Conservation (phyloP, 2,329 filamentous ascomycete genomes). For the Alternaria metachromatica region DNA sequence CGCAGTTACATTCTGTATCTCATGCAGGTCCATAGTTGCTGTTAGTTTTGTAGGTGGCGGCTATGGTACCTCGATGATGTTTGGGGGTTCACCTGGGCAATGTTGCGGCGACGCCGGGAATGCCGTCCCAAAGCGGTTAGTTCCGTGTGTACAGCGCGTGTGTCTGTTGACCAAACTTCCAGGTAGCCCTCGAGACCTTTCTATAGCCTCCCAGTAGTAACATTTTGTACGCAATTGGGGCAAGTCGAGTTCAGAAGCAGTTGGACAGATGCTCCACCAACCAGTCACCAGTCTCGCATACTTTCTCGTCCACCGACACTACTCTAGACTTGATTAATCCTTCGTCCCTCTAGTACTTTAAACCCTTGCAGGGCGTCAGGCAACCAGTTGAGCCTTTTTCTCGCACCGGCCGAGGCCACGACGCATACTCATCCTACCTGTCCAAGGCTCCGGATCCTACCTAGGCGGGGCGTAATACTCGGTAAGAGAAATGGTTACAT, state of each 20-base stretch:
- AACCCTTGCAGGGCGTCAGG: not conserved
- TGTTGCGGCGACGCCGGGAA: constrained; percentile 30
- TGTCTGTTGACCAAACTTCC: not conserved
- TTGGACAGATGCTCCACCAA: not conserved
- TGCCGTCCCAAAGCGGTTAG: constrained; percentile 7
- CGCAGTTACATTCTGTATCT: constrained; percentile 60
- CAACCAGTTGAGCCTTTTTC: no score
- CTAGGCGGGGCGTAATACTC: no score
- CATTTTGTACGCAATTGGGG: not conserved
- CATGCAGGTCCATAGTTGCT: constrained; percentile 61
- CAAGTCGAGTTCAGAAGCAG: not conserved
- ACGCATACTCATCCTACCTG: no score
- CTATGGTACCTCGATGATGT: no score
- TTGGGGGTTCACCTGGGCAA: no score
- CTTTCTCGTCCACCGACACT: not conserved
- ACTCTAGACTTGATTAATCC: not conserved
- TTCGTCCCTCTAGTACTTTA: not conserved
- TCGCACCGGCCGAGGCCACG: no score
- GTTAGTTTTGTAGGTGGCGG: no score
- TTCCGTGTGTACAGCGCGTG: not conserved
- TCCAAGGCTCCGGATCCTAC: no score
- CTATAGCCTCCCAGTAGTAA: not conserved
- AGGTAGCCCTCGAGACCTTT: not conserved
- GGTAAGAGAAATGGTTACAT: no score
- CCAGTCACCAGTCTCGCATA: not conserved